Conservation (phyloP, 306 rosid species). For the Cucurbita argyrosperma region DNA sequence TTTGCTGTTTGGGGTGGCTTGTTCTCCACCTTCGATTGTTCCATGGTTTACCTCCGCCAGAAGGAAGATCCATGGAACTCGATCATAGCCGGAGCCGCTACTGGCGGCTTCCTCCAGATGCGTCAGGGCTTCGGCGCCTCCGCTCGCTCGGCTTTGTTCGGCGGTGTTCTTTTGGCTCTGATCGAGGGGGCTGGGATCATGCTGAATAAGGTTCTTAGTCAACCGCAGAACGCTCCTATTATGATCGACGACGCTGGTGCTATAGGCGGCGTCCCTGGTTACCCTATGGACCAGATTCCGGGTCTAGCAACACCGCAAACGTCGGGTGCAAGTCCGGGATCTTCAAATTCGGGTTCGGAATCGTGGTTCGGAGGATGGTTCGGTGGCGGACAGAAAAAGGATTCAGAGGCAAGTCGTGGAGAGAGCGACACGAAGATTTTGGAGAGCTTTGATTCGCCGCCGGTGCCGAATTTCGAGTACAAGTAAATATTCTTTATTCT, state of each 20-base stretch:
- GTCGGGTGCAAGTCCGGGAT: background rate
- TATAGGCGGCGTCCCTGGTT: conserved; percentile 19
- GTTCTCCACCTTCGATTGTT: conserved; percentile 70
- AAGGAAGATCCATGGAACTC: conserved; percentile 97
- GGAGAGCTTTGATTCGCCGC: conserved; percentile 94
- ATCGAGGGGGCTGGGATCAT: conserved; percentile 86
- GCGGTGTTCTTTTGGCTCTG: conserved; percentile 58
- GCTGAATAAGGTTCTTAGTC: conserved; percentile 46
- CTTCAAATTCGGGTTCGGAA: conserved; percentile 11
- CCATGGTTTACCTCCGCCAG: conserved; percentile 69
- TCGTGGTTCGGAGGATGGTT: conserved; percentile 49
- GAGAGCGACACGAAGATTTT: conserved; percentile 73
- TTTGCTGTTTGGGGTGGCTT: conserved; percentile 90
- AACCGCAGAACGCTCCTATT: conserved; percentile 48
- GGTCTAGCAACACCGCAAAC: conserved; percentile 10
- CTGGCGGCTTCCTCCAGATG: conserved; percentile 77
- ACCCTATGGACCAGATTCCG: conserved; percentile 17
- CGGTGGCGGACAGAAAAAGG: conserved; percentile 32
- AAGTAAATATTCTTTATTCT: conserved; percentile 27
- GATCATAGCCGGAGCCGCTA: conserved; percentile 69
- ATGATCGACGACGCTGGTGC: conserved; percentile 41
- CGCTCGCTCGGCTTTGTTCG: conserved; percentile 43
- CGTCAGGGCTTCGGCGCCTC: conserved; percentile 50
- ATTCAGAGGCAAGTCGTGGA: conserved; percentile 12
- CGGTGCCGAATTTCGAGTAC: conserved; percentile 70